These are phyloP conservation scores for Nothopassalora personata DNA, from an alignment of 2,329 filamentous ascomycete genomes.

Conservation along the genomic window DNA sequence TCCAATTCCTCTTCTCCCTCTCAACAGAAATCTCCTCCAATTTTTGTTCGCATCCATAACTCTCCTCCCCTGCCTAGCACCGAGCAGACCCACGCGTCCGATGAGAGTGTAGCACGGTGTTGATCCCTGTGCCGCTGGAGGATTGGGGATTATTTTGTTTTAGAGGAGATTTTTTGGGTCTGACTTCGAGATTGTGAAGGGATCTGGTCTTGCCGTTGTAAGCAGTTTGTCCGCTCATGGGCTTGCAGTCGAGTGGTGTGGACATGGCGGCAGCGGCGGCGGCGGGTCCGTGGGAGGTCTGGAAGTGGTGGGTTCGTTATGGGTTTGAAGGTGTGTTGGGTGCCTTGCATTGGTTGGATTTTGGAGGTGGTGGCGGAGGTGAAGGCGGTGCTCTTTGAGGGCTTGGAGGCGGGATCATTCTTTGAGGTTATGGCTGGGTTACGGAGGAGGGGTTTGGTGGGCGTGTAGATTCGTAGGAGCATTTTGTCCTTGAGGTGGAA, in stretches of 20 bases:
- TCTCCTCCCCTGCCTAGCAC: slow-evolving; percentile 24
- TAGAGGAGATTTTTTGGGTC: too few species aligned
- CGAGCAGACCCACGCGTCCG: slow-evolving; percentile 32
- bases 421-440: slow-evolving; percentile 8
- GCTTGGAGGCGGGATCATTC: slow-evolving; percentile 27
- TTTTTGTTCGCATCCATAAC: slow-evolving; percentile 48
- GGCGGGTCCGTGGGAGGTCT: too few species aligned
- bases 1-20: slow-evolving; percentile 41
- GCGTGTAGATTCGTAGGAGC: slow-evolving; percentile 47
- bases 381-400: background rate
- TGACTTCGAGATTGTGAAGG: slow-evolving; percentile 37
- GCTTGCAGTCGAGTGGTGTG: slow-evolving; percentile 48
- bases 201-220: slow-evolving; percentile 41
- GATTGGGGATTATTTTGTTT: slow-evolving; percentile 35
- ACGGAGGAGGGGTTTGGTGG: slow-evolving; percentile 42
- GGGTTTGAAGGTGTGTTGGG: slow-evolving; percentile 45
- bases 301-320: slow-evolving; percentile 51
- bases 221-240: slow-evolving; percentile 45
- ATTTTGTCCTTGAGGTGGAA: slow-evolving; percentile 50
- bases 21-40: slow-evolving; percentile 42
- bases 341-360: slow-evolving; percentile 16
- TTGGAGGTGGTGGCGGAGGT: background rate
- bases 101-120: slow-evolving; percentile 51
- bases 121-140: slow-evolving; percentile 47
- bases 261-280: slow-evolving; percentile 41